Conservation (phyloP, 352 stramenopile species). For the Thraustochytrium striatum region DNA sequence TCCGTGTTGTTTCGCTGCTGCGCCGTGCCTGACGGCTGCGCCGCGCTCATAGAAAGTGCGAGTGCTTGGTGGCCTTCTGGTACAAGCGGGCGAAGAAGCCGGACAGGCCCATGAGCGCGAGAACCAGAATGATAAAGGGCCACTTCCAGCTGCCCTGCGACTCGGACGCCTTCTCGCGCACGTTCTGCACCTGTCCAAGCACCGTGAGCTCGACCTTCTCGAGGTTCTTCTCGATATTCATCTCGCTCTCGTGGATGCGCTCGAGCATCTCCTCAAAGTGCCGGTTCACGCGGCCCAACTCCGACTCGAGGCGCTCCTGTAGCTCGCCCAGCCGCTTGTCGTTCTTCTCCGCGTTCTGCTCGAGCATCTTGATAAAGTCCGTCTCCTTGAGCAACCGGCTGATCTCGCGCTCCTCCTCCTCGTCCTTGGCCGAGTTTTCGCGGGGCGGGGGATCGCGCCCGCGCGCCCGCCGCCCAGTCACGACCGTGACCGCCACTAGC, state of each 20-base stretch:
- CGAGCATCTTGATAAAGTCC: constrained; percentile 47
- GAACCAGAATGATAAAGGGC: constrained; percentile 29
- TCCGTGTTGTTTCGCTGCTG: no score
- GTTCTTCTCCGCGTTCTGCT: constrained; percentile 25
- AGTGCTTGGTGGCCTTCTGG: constrained; percentile 40
- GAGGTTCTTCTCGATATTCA: constrained; percentile 45
- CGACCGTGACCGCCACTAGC: no score
- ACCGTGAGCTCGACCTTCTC: constrained; percentile 42
- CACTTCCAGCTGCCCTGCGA: constrained; percentile 41
- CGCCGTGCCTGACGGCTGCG: background rate
- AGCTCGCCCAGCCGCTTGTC: constrained; percentile 24
- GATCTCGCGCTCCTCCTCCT: constrained; percentile 18
- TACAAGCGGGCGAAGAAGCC: constrained; percentile 22
- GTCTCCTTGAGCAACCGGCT: constrained; percentile 41
- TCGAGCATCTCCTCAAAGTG: constrained; percentile 49
- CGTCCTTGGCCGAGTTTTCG: background rate
- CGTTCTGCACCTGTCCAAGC: background rate
- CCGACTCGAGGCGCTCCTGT: constrained; percentile 29
- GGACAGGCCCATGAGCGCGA: background rate
- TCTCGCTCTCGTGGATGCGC: constrained; percentile 38
- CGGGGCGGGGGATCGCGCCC: no score
- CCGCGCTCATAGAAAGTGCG: constrained; percentile 2
- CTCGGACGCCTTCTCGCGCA: background rate
- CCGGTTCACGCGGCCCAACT: constrained; percentile 34
- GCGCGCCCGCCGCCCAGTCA: no score